These are phyloP conservation scores for Mycena albidolilacea DNA, from an alignment of 768 basidiomycete species.

Conservation along the genomic window DNA sequence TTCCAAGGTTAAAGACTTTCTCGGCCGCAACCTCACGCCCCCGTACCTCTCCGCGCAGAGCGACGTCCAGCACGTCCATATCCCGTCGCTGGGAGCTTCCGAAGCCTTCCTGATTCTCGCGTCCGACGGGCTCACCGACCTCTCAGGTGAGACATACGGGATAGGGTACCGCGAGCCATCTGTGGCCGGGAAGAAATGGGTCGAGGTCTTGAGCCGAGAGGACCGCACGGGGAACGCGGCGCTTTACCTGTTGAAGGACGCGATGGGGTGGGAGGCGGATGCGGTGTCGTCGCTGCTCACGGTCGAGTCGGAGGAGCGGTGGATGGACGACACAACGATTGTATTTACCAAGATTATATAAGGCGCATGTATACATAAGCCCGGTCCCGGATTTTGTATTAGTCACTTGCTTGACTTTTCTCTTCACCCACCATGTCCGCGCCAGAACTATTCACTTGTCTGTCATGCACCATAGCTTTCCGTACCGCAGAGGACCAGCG, in stretches of 20 bases:
- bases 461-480: slow-evolving; percentile 94
- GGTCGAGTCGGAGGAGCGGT: slow-evolving; percentile 60
- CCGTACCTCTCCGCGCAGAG: slow-evolving; percentile 66
- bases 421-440: slow-evolving; percentile 48
- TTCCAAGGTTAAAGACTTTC: slow-evolving; percentile 55
- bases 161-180: slow-evolving; percentile 47
- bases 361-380: no score
- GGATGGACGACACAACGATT: slow-evolving; percentile 77
- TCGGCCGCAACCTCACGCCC: slow-evolving; percentile 63
- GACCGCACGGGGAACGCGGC: slow-evolving; percentile 49
- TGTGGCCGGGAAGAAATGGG: slow-evolving; percentile 52
- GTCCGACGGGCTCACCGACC: slow-evolving; percentile 67
- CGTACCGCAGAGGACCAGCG: slow-evolving; percentile 86
- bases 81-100: slow-evolving; percentile 42
- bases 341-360: slow-evolving; percentile 49
- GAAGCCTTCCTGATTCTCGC: slow-evolving; percentile 62
- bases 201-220: slow-evolving; percentile 47
- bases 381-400: neutral
- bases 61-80: slow-evolving; percentile 58
- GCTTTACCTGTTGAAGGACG: slow-evolving; percentile 60
- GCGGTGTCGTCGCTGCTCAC: slow-evolving; percentile 62
- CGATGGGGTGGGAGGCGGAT: slow-evolving; percentile 61
- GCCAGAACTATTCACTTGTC: slow-evolving; percentile 81
- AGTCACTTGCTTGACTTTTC: slow-evolving; percentile 11
- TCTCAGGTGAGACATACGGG: slow-evolving; percentile 53